A percentile compares a stretch with the other conserved stretches of the same genome.
phyloP scores from a whole-genome alignment of 768 basidiomycete species.

The Fibroporia radiculosa region DNA sequence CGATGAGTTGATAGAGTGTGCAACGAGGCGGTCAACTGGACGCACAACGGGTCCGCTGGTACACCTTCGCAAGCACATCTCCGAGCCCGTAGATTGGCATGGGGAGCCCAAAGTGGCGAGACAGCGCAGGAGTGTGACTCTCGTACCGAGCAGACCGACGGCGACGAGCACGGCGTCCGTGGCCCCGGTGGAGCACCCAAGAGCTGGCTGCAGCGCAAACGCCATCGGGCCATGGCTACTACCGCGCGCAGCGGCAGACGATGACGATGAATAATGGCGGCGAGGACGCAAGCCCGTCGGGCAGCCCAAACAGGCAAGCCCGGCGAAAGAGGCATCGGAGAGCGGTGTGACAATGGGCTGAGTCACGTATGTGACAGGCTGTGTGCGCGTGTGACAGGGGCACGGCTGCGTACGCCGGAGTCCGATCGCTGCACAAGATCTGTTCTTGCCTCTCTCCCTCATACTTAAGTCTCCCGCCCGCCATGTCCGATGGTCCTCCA shows the following conservation, averaged over 20 bases:
- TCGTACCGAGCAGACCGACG: neutral
- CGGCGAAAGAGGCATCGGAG: neutral
- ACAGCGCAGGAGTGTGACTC: neutral
- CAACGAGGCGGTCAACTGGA: slow-evolving; percentile 6
- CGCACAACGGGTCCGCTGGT: neutral
- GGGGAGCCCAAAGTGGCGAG: neutral
- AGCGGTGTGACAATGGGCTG: too few relatives aligned
- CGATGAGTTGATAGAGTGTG: slow-evolving; percentile 2
- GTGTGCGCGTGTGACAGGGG: too few relatives aligned
- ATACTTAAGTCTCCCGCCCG: slow-evolving; percentile 28
- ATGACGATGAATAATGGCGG: neutral
- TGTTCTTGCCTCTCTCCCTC: slow-evolving; percentile 15
- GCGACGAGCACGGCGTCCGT: too few relatives aligned
- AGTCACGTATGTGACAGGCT: too few relatives aligned
- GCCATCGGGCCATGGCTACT: too few relatives aligned
- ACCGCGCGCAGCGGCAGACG: too few relatives aligned
- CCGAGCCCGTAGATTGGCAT: neutral
- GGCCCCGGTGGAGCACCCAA: too few relatives aligned
- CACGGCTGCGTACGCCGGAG: neutral
- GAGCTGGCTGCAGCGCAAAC: too few relatives aligned
- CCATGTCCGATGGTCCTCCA: slow-evolving; percentile 43
- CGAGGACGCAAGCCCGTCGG: neutral
- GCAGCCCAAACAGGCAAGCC: neutral
- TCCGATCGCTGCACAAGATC: slow-evolving; percentile 9
- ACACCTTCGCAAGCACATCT: neutral